phyloP scores from a whole-genome alignment of 179 eudicot species.

The Sideroxylon spinosum region DNA sequence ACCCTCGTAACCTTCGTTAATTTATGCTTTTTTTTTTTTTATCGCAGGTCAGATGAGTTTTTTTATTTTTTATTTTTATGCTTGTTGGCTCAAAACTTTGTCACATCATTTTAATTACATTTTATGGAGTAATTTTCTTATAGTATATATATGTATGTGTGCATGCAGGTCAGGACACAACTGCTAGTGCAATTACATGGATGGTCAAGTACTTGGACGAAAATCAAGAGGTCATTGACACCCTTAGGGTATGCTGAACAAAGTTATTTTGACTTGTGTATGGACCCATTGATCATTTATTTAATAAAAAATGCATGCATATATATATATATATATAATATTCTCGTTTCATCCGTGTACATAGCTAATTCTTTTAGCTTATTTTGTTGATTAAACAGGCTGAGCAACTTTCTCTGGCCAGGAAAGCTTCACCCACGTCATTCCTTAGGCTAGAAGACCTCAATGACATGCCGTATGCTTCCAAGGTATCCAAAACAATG shows the following conservation, averaged over 20 bases:
- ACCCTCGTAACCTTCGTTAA: background rate
- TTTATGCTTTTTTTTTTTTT: too few relatives aligned
- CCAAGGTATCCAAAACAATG: slow-evolving; percentile 17
- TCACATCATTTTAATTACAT: too few relatives aligned
- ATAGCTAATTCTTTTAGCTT: too few relatives aligned
- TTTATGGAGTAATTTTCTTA: background rate
- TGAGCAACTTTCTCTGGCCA: slow-evolving; percentile 23
- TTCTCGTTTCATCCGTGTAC: too few relatives aligned
- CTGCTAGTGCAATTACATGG: slow-evolving; percentile 32
- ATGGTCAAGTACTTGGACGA: slow-evolving; percentile 31
- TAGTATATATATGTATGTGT: too few relatives aligned
- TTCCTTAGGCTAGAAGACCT: slow-evolving; percentile 20
- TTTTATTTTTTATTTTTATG: too few relatives aligned
- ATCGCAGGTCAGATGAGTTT: too few relatives aligned
- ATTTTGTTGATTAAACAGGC: background rate
- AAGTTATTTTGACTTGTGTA: too few relatives aligned
- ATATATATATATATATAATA: too few relatives aligned
- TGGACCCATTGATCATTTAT: too few relatives aligned
- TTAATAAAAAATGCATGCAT: too few relatives aligned
- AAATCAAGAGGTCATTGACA: slow-evolving; percentile 21
- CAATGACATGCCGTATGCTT: slow-evolving; percentile 22
- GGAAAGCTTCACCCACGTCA: background rate
- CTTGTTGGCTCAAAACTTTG: too few relatives aligned
- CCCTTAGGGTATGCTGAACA: slow-evolving; percentile 13
- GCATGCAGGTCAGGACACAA: slow-evolving; percentile 27